Conservation (phyloP, 2,329 filamentous ascomycete genomes). For the Botrytis pseudocinerea region DNA sequence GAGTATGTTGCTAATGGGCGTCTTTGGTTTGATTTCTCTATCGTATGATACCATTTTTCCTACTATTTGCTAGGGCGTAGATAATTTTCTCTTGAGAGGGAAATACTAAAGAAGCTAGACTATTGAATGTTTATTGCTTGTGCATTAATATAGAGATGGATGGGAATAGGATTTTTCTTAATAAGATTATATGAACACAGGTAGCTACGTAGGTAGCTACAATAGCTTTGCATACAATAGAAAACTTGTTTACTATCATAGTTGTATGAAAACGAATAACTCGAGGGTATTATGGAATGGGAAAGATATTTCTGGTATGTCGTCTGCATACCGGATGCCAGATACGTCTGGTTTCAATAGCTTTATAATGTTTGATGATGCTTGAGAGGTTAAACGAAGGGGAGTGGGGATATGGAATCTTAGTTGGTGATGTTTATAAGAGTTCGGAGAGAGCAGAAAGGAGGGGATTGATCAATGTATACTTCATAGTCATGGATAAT, state of each 20-base stretch:
- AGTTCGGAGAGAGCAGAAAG: background rate
- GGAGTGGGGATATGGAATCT: background rate
- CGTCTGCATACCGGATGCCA: background rate
- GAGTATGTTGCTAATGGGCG: too few relatives aligned
- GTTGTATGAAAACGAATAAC: background rate
- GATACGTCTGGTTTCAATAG: background rate
- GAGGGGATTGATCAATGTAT: background rate
- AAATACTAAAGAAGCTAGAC: background rate
- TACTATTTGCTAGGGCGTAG: background rate
- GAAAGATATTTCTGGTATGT: background rate
- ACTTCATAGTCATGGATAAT: background rate
- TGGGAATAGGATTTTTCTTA: background rate
- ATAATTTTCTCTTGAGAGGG: too few relatives aligned
- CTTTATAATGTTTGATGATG: background rate
- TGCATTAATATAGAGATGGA: background rate
- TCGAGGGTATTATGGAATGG: background rate
- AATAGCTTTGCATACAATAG: background rate
- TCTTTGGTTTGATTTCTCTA: background rate
- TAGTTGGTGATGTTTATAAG: background rate
- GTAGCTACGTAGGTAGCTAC: background rate
- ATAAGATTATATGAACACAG: background rate
- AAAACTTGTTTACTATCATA: background rate
- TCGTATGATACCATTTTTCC: slow-evolving; percentile 10
- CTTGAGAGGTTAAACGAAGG: background rate
- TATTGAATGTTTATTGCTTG: background rate